Conservation (phyloP, 352 stramenopile species). For the Phytophthora fragariae region DNA sequence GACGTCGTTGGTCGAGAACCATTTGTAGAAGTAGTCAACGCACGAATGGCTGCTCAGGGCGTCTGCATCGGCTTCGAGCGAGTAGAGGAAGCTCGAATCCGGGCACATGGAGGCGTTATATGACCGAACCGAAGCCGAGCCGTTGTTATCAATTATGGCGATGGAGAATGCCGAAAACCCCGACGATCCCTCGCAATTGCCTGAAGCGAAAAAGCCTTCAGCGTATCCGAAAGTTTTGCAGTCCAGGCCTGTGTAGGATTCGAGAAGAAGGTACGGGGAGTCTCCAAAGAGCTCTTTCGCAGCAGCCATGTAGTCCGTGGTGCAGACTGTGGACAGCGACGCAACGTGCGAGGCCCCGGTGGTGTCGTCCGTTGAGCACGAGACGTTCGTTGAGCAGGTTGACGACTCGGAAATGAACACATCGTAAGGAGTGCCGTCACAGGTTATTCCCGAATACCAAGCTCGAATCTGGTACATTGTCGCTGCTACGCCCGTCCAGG, state of each 20-base stretch:
- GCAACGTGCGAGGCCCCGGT: neutral
- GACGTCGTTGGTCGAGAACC: slow-evolving; percentile 17
- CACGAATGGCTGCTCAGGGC: neutral
- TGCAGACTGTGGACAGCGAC: slow-evolving; percentile 6
- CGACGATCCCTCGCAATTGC: slow-evolving; percentile 18
- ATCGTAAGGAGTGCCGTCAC: slow-evolving; percentile 6
- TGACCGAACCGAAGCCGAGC: neutral
- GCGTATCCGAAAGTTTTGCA: neutral
- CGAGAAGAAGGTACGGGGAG: slow-evolving; percentile 6
- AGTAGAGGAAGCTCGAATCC: neutral
- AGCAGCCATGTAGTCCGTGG: slow-evolving; percentile 5
- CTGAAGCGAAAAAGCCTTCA: slow-evolving; percentile 5
- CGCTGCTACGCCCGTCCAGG: neutral
- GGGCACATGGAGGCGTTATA: slow-evolving; percentile 8
- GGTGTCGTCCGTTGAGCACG: neutral
- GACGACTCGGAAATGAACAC: slow-evolving; percentile 14
- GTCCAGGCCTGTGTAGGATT: neutral
- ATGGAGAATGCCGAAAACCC: neutral
- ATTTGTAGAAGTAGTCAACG: slow-evolving; percentile 3
- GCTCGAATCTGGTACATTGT: neutral
- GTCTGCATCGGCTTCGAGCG: neutral
- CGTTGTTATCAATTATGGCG: slow-evolving; percentile 4
- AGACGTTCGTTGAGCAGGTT: neutral
- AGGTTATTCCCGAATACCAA: slow-evolving; percentile 5
- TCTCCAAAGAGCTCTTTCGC: slow-evolving; percentile 12